Conservation (phyloP, 108 stramenopile genomes). For the Skeletonema tropicum region DNA sequence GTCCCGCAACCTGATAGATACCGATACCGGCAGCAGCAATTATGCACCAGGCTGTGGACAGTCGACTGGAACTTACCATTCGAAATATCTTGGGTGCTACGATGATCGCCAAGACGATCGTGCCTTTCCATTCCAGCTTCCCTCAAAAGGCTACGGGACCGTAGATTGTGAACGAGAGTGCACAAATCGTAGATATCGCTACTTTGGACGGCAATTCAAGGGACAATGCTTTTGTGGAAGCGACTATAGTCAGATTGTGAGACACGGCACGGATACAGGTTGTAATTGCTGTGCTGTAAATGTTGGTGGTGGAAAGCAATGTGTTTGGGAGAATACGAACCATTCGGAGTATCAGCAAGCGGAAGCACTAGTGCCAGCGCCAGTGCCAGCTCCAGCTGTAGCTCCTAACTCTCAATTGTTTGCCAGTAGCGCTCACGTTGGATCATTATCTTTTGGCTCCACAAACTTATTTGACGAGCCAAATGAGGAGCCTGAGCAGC, state of each 20-base stretch:
- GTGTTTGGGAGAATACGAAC: constrained; percentile 21
- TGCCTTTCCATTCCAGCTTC: constrained; percentile 8
- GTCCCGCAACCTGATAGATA: not conserved
- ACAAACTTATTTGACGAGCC: not conserved
- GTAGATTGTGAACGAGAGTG: constrained; percentile 24
- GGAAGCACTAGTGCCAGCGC: not conserved
- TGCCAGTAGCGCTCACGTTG: not conserved
- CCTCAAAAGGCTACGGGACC: not conserved
- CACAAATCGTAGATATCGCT: constrained; percentile 8
- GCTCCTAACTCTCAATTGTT: not conserved
- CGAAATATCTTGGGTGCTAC: constrained; percentile 15
- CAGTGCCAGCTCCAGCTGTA: not conserved
- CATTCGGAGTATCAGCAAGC: constrained; percentile 17
- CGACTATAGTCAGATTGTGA: not conserved
- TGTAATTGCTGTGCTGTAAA: constrained; percentile 17
- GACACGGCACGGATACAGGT: constrained; percentile 1
- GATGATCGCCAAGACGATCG: constrained; percentile 5
- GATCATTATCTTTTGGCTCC: not conserved
- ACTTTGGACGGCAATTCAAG: constrained; percentile 14
- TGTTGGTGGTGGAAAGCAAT: constrained; percentile 10
- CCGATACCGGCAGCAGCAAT: not conserved
- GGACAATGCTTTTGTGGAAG: constrained; percentile 23
- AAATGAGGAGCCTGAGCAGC: not conserved
- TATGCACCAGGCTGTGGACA: constrained; percentile 13
- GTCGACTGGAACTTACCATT: constrained; percentile 6